Percentiles rank a stretch among this genome's conserved stretches.
Evolutionary conservation across 1,139 yeast species (phyloP).

Genomic region (Suhomyces kunorum): DNA sequence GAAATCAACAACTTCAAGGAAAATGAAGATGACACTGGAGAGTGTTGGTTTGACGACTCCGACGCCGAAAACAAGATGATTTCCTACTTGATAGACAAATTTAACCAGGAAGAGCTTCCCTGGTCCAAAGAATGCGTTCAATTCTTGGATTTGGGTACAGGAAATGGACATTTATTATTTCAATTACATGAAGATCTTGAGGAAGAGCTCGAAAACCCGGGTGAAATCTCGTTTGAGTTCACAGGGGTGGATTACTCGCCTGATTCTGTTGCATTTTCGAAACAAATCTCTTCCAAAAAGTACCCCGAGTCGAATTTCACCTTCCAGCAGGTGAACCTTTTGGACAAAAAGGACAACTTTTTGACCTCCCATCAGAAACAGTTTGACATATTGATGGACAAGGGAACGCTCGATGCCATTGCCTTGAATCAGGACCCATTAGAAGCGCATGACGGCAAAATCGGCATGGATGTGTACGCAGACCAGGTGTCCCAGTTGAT

Average conservation of each 20-base stretch:
- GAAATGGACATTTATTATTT: conserved; percentile 88
- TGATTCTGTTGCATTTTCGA: conserved; percentile 74
- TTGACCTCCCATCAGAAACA: conserved; percentile 30
- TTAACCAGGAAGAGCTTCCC: conserved; percentile 29
- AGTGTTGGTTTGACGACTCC: conserved; percentile 93
- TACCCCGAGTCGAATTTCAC: conserved; percentile 34
- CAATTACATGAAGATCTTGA: conserved; percentile 57
- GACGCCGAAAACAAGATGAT: conserved; percentile 86
- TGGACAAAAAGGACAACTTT: conserved; percentile 36
- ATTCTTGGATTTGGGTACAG: conserved; percentile 87
- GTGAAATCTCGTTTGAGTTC: conserved; percentile 40
- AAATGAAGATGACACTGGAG: conserved; percentile 86
- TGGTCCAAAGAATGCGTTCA: conserved; percentile 31
- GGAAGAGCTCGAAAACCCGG: conserved; percentile 43
- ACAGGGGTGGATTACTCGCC: conserved; percentile 85
- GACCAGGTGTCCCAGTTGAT: conserved; percentile 57
- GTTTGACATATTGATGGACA: conserved; percentile 80
- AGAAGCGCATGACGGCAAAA: conserved; percentile 38
- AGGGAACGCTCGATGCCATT: conserved; percentile 96
- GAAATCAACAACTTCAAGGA: conserved; percentile 71
- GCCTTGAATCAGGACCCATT: conserved; percentile 70
- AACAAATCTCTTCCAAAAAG: conserved; percentile 50
- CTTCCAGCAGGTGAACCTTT: conserved; percentile 51
- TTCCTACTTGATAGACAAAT: conserved; percentile 50
- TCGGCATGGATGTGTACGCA: conserved; percentile 67